Percentiles rank a stretch among this genome's conserved stretches.
These are phyloP conservation scores for Cucurbita maxima DNA, from an alignment of 306 rosid species.

Conservation along the genomic window DNA sequence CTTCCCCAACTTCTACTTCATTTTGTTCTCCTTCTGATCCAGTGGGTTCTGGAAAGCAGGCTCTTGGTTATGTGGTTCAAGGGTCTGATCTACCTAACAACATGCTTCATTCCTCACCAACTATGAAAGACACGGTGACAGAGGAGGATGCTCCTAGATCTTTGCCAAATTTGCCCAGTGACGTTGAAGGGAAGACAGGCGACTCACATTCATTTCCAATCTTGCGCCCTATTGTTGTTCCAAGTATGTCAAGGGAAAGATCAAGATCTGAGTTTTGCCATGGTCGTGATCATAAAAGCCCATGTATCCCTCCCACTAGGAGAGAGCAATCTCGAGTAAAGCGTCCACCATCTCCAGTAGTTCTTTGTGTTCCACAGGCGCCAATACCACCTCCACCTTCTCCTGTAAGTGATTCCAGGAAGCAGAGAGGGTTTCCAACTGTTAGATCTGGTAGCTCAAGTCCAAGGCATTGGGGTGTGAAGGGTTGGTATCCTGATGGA, in stretches of 20 bases:
- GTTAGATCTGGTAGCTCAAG: conserved; percentile 98
- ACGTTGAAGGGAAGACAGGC: conserved; percentile 51
- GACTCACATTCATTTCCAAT: conserved; percentile 73
- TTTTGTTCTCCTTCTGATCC: conserved; percentile 80
- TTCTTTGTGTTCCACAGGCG: conserved; percentile 77
- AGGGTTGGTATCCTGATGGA: conserved; percentile 92
- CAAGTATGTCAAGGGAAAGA: conserved; percentile 64
- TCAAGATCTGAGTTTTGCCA: conserved; percentile 54
- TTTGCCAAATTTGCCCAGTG: conserved; percentile 40
- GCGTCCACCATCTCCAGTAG: conserved; percentile 89
- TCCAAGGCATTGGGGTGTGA: conserved; percentile 95
- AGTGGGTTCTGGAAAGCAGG: conserved; percentile 53
- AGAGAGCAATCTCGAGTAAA: conserved; percentile 79
- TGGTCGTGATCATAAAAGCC: conserved; percentile 60
- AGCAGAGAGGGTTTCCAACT: conserved; percentile 81
- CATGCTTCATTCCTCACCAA: conserved; percentile 52
- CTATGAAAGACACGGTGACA: conserved; percentile 40
- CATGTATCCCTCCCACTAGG: conserved; percentile 70
- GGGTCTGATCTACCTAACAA: conserved; percentile 67
- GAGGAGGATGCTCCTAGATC: conserved; percentile 65
- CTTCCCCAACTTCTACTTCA: conserved; percentile 84
- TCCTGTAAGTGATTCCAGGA: conserved; percentile 69
- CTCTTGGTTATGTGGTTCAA: conserved; percentile 62
- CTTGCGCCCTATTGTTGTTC: conserved; percentile 77
- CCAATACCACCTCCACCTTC: conserved; percentile 91